Evolutionary conservation across 345 rosid genomes (phyloP), one percentile per base, ranked within the genome.

Genomic region (Populus davidiana): DNA sequence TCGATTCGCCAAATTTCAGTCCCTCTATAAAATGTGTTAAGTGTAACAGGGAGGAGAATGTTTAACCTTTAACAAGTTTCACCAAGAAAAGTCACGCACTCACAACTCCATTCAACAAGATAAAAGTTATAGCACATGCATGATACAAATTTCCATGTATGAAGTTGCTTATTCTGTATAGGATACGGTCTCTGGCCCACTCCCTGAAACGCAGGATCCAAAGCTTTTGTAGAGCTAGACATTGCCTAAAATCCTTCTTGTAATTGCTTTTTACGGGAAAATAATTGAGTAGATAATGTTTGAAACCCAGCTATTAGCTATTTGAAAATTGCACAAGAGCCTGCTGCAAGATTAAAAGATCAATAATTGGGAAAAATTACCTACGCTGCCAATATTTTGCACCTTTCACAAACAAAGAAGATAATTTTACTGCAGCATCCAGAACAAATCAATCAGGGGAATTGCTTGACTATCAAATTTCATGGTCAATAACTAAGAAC

Each of bases 141-240:
- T 16, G 50, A 56, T 4, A 52, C 13, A n/a, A 27, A 29, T 81
- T 23, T 77, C 63, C 76, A 69, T 9, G 17, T 27, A 49, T 12
- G 36, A 66, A 75, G 38, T 68, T 78, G 62, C 35, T 76, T 39
- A 13, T 76, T 49, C 8, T 38, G 49, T 27, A 71, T 82, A 90
- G 97, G 93, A 92, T 96, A 96, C 98, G 81, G 81, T 91, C 90
- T 94, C 86, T 94, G 98, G 36, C 99, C 99, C 68, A 76, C 92
- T 84, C 98, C 97, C 80, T 92, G 98, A 83, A 96, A 96, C 66
- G 98, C 96, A 79, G 98, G 98, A 84, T 96, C 99, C 83, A 90
- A 75, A 71, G 83, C 86, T 86, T 96, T 94, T 41, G 89, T 69
- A 70, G 99, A 82, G 83, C 87, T 87, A 83, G 98, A 90, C 99